Evolutionary conservation across 345 rosid species (phyloP), one percentile per base, ranked within the genome.

Genomic region (Aegle marmelos): DNA sequence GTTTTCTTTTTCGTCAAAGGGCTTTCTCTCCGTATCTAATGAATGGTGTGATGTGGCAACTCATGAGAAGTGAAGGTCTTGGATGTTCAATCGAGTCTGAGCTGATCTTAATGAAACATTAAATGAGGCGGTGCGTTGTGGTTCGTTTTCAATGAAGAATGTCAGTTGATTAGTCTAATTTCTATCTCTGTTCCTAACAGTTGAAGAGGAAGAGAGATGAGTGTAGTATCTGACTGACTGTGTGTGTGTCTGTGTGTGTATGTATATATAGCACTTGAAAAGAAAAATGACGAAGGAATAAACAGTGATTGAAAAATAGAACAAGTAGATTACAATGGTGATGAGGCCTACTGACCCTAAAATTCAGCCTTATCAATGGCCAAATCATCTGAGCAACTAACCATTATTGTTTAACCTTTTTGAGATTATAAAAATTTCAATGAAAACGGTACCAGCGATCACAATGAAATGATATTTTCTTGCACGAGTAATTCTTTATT

Each of bases 241-340:
- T 3, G 4, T 33, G 4, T 3, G 4, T 33, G n/a, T n/a, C n/a
- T 2, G 4, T 3, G 4, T 33, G 4, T 3, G 4, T 33, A 33
- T 3, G 4, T 9, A 11, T 25, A 36, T 36, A 7, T 36, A 36
- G 1, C 6, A 9, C 37, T 19, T 19, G 7, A 74, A 31, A 9
- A 4, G 9, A 17, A 25, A 27, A 0, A 2, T 0, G 1, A 5
- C 57, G 22, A 33, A 33, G 36, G 36, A 10, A 22, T 21, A 45
- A 4, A n/a, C 0, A 37, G 24, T 39, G 4, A 24, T 25, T 24
- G 4, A n/a, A 75, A 64, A 21, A 11, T 9, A 48, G 8, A 50
- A 33, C 16, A 50, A 37, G 61, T 74, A 76, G 77, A 73, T 54
- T 69, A 70, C 75, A 70, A 64, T 10, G 45, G 30, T 28, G 68